phyloP scores from a whole-genome alignment of 169 alveolate species.

The Eimeria necatrix region DNA sequence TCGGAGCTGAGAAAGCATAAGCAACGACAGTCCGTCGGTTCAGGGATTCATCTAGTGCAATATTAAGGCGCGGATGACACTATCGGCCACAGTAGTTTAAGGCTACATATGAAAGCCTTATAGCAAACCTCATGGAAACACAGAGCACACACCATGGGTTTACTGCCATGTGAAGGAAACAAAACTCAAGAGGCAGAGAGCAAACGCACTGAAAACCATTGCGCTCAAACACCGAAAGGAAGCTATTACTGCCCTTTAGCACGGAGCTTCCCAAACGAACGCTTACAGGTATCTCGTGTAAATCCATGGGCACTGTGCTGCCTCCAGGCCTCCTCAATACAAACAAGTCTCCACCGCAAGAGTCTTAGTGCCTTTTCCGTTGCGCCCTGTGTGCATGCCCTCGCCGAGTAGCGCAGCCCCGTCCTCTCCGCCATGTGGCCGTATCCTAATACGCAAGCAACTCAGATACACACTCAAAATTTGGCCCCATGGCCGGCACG shows the following conservation, averaged over 20 bases:
- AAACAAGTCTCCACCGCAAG: constrained; percentile 75
- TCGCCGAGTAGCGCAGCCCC: constrained; percentile 67
- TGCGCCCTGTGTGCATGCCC: constrained; percentile 74
- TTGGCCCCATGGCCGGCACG: too few species aligned
- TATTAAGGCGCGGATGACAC: too few species aligned
- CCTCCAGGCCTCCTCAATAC: constrained; percentile 80
- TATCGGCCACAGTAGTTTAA: too few species aligned
- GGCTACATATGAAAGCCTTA: too few species aligned
- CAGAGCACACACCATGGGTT: too few species aligned
- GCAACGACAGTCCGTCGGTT: neutral
- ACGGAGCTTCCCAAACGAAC: neutral
- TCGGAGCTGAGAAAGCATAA: constrained; percentile 44
- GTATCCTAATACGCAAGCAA: neutral
- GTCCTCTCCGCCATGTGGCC: constrained; percentile 56
- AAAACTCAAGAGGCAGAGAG: neutral
- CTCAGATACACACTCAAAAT: neutral
- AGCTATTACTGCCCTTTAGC: neutral
- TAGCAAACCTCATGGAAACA: too few species aligned
- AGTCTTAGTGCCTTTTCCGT: constrained; percentile 73
- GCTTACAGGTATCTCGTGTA: constrained; percentile 61
- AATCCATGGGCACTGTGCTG: constrained; percentile 77
- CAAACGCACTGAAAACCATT: neutral
- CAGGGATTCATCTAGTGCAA: neutral
- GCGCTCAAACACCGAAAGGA: neutral
- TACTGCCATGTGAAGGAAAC: too few species aligned